Evolutionary conservation across 169 alveolate species (phyloP), one percentile per base, ranked within the genome.

Genomic region (Eimeria mitis): DNA sequence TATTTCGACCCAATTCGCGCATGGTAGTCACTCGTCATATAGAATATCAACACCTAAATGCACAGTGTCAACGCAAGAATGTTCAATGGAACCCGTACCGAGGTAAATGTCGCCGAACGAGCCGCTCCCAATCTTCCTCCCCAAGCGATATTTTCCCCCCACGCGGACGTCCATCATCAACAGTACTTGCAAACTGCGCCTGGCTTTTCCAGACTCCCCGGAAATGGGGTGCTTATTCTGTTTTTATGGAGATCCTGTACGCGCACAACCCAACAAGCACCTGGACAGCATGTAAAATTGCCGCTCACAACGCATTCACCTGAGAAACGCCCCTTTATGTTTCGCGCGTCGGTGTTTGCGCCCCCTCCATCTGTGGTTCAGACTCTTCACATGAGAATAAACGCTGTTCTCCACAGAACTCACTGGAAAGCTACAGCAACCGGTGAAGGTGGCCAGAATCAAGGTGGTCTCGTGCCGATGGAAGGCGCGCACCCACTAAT

Each of bases 91-190:
- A 70, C 94, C 96, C 89, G 84, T 96, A 97, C 99, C 99, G 87
- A 98, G 98, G 97, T 98, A 99, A 84, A 99, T 99, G 95, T 99
- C 99, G 65, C 99, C 99, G 97, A 99, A 99, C 52, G 99, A 98
- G n/a, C 99, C 99, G 96, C 99, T 98, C 70, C 99, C 99, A 84
- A 99, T 98, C 97, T 99, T 99, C 95, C 99, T 98, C 75, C 99
- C 99, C 94, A 99, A 97, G 94, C 99, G 99, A 97, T 98, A 99
- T 97, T 99, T 98, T 90, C 99, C 99, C 89, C 99, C 99, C 75
- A 99, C 99, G 96, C 99, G 97, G 94, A 99, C 98, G 98, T 99
- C 99, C 99, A 99, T 98, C 92, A 61, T 95, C 75, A 89, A 88
- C 65, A 65, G 31, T 61, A 52, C 49, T 88, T 65, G 70, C 87